Base-by-base conservation (phyloP, 768 basidiomycete genomes). In the Fistulinella prunicolor region DNA sequence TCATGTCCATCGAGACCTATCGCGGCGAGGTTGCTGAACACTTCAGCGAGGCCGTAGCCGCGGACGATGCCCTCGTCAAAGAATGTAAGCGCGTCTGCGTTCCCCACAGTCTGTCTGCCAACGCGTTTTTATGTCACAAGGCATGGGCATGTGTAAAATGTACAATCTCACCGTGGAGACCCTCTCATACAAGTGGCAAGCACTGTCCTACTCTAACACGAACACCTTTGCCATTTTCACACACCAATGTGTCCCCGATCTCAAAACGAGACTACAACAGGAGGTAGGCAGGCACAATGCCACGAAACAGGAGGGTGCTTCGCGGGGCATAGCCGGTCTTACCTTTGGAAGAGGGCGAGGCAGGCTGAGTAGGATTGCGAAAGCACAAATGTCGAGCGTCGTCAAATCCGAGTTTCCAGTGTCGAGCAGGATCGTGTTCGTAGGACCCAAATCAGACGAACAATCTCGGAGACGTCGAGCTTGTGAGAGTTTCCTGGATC, bases 111-210 rank as follows among this genome's bases (percentile, higher is more conserved):
- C 34, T 24, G n/a, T n/a, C 32, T 41, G 23, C 49, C 44, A 30
- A 61, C 59, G 47, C 43, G 48, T 57, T 49, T 21, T 38, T 19
- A 14, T 42, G 24, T 29, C 10, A 45, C 58, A 51, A 89, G 87
- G 86, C 54, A 73, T 76, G 26, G 72, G 73, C 21, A 72, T 89
- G 50, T 90, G 88, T 62, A 71, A 76, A 61, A 78, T 77, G 55
- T 85, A 81, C 68, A 76, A 78, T 48, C 29, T 84, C 32, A 54
- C 69, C 24, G 73, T 82, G 19, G 73, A 80, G 20, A 62, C 70
- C 40, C 72, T 90, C 17, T 73, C 73, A 34, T 89, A 72, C 66
- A 89, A 88, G 62, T 82, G 83, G 74, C 84, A 90, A 60, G 85
- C 85, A 46, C 69, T 61, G 26, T 57, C 53, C 13, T 72, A 62